Evolutionary conservation across 164 flowering plant species (phyloP).

Genomic region (Malania oleifera): DNA sequence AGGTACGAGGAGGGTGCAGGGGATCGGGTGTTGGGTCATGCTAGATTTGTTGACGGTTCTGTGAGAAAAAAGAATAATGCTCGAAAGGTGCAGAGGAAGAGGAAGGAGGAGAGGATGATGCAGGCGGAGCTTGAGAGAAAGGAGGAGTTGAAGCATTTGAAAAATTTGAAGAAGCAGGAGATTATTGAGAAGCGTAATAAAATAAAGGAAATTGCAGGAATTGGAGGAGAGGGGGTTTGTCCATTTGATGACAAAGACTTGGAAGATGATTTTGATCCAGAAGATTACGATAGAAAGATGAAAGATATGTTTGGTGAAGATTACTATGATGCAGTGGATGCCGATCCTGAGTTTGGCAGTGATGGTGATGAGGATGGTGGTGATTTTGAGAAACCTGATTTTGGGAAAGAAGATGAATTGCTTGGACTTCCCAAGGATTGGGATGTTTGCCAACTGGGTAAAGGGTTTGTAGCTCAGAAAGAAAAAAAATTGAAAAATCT

Average conservation of each 20-base stretch:
- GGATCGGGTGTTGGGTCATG: conserved; percentile 66
- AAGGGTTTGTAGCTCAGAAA: conserved; percentile 52
- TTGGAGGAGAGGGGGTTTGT: conserved; percentile 32
- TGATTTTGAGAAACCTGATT: conserved; percentile 67
- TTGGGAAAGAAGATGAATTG: conserved; percentile 82
- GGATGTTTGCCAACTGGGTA: conserved; percentile 45
- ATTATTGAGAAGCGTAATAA: conserved; percentile 61
- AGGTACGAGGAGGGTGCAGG: conserved; percentile 70
- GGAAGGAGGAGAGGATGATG: conserved; percentile 69
- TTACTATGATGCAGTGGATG: conserved; percentile 76
- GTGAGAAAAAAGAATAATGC: conserved; percentile 76
- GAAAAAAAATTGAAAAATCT: conserved; percentile 32
- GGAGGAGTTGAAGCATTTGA: conserved; percentile 89
- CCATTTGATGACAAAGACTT: conserved; percentile 45
- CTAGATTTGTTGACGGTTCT: conserved; percentile 62
- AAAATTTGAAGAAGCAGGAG: conserved; percentile 90
- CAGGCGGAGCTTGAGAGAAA: conserved; percentile 62
- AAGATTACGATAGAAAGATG: conserved; percentile 80
- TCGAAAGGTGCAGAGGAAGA: conserved; percentile 64
- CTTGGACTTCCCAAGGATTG: conserved; percentile 77
- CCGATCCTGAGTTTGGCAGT: conserved; percentile 47
- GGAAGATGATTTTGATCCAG: conserved; percentile 86
- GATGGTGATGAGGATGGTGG: conserved; percentile 46
- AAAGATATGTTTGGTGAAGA: conserved; percentile 48
- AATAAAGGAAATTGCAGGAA: conserved; percentile 62